phyloP scores from a whole-genome alignment of 1,139 yeast genomes.

The Saccharomyces hybrid region DNA sequence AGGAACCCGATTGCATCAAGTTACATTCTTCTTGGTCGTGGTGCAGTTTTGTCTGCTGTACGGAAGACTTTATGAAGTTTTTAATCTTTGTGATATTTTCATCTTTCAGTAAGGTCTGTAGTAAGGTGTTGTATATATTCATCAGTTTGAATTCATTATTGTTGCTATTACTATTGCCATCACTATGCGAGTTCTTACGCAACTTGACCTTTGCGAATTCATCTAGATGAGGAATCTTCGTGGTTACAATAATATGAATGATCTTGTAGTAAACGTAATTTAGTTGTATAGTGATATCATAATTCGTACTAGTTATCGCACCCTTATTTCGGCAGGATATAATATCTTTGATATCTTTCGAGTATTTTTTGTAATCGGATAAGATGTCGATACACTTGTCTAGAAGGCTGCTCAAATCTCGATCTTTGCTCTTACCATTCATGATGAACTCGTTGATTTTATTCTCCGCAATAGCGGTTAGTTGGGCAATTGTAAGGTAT shows the following conservation, averaged over 20 bases:
- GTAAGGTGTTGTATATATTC: constrained; percentile 27
- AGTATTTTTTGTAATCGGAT: constrained; percentile 27
- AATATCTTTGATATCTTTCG: constrained; percentile 18
- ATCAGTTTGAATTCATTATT: constrained; percentile 17
- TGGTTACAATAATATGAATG: constrained; percentile 25
- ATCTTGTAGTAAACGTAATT: constrained; percentile 30
- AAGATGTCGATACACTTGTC: constrained; percentile 28
- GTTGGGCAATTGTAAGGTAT: constrained; percentile 15
- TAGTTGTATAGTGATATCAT: constrained; percentile 2
- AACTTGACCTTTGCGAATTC: constrained; percentile 16
- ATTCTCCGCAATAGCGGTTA: constrained; percentile 24
- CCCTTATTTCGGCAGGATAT: background rate
- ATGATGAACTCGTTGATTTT: constrained; percentile 13
- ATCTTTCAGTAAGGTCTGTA: constrained; percentile 23
- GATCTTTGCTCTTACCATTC: constrained; percentile 14
- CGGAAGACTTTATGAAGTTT: background rate
- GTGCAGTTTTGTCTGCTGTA: background rate
- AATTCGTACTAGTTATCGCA: constrained; percentile 1
- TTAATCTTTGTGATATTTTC: constrained; percentile 24
- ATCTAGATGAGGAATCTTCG: constrained; percentile 22
- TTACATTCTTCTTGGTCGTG: background rate
- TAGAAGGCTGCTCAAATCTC: constrained; percentile 21
- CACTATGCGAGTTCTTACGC: constrained; percentile 7
- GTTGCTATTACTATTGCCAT: constrained; percentile 14
- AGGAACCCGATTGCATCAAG: constrained; percentile 12